Evolutionary conservation across 371 early-diverging fungal genomes (phyloP).

Genomic region (Mucor ambiguus): DNA sequence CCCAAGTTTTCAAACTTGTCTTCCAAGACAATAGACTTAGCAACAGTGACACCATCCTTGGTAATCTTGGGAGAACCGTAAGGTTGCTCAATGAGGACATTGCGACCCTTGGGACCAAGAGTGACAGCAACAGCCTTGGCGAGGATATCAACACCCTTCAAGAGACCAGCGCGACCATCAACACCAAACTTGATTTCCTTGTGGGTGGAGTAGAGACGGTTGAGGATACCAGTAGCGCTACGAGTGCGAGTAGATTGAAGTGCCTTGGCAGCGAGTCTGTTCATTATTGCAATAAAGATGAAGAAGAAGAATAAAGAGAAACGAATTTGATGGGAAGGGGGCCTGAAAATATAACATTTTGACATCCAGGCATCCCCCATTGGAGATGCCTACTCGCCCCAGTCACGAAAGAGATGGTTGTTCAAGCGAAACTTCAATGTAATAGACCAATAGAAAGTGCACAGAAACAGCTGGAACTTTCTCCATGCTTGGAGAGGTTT

Average conservation of each 20-base stretch:
- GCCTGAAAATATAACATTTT: conserved; percentile 19
- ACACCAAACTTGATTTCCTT: conserved; percentile 96
- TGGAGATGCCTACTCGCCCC: background rate
- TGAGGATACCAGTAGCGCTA: conserved; percentile 45
- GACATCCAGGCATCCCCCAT: conserved; percentile 2
- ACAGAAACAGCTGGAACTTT: conserved; percentile 16
- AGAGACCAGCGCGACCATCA: conserved; percentile 91
- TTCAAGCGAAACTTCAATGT: background rate
- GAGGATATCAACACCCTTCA: conserved; percentile 93
- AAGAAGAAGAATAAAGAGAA: background rate
- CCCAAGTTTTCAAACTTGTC: conserved; percentile 97
- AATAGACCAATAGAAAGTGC: conserved; percentile 1
- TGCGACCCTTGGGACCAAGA: conserved; percentile 97
- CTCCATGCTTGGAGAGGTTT: background rate
- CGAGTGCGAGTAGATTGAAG: conserved; percentile 35
- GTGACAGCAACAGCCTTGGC: conserved; percentile 98
- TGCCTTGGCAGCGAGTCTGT: conserved; percentile 47
- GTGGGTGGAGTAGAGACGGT: conserved; percentile 84
- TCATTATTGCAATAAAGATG: conserved; percentile 26
- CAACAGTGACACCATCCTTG: conserved; percentile 99
- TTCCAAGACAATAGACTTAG: conserved; percentile 94
- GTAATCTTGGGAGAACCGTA: conserved; percentile 99
- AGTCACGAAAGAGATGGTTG: conserved; percentile 5
- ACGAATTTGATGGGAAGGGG: conserved; percentile 18
- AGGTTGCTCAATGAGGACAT: conserved; percentile 96